Base-by-base conservation (phyloP, 2,329 filamentous ascomycete species). In the Lecanicillium sp. region DNA sequence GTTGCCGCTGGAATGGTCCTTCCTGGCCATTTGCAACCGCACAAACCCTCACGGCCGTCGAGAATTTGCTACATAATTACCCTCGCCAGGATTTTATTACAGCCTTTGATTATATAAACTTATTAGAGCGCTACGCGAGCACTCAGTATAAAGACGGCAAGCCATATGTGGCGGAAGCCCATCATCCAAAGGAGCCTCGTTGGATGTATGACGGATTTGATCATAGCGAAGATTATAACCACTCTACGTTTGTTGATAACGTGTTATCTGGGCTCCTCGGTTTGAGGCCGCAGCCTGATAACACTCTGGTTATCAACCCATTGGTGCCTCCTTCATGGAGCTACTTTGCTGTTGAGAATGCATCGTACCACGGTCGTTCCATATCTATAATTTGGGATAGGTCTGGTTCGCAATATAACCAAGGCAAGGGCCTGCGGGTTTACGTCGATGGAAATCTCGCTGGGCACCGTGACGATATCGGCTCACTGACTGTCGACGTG, bases 201-300 rank as follows among this genome's bases (percentile, higher is more conserved):
- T 45, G 42, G 42, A 44, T 46, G 4, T 44, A 44, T 29, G 44
- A 46, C 20, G 50, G 64, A 35, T 35, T 42, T 11, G 65, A 64
- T 58, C 54, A 67, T 45, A 41, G 39, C 35, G 42, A 46, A 15
- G 42, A 46, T 29, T 68, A 68, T 45, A 54, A 61, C 39, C 65
- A 68, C 45, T 67, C 63, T 0, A 67, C 62, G 1, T 62, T 64
- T 43, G 56, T 64, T 17, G 63, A 68, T 48, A 63, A 67, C 41
- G 53, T 68, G 5, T 59, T 68, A 33, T 61, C 64, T 8, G 61
- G 64, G 3, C 50, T 68, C 2, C 42, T 68, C 13, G 65, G 65
- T 4, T 55, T 68, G 8, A 44, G 63, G 13, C 59, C 62, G 3
- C 57, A 55, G 9, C 41, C 58, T 6, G 60, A 63, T 14, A 50